phyloP scores from a whole-genome alignment of 352 stramenopile genomes.

The Nothophytophthora sp. region DNA sequence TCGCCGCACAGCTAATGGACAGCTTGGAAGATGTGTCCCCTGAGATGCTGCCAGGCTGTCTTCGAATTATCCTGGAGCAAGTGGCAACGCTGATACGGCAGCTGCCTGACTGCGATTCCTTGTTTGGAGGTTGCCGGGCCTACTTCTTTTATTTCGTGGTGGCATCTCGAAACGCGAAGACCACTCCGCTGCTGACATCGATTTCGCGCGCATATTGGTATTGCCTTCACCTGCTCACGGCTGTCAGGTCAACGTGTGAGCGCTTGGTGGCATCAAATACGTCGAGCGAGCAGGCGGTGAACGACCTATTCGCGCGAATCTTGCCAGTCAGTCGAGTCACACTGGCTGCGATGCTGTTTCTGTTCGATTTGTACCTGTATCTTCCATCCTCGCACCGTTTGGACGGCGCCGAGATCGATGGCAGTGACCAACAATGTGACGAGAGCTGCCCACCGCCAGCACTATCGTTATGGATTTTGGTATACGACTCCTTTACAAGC shows the following conservation, averaged over 20 bases:
- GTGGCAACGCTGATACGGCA: constrained; percentile 40
- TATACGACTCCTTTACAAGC: constrained; percentile 42
- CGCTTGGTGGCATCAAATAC: neutral
- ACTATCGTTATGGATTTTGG: constrained; percentile 62
- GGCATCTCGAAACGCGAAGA: constrained; percentile 35
- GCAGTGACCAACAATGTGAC: no score
- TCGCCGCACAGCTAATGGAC: constrained; percentile 21
- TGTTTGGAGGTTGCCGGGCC: constrained; percentile 47
- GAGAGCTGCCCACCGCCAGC: constrained; percentile 23
- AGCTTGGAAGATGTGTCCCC: constrained; percentile 13
- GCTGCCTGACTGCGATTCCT: constrained; percentile 57
- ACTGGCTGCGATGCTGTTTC: constrained; percentile 60
- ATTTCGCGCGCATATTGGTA: constrained; percentile 68
- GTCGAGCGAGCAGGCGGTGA: neutral
- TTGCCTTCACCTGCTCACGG: constrained; percentile 40
- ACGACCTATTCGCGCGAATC: constrained; percentile 10
- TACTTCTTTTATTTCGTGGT: constrained; percentile 82
- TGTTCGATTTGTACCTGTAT: constrained; percentile 74
- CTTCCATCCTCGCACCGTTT: constrained; percentile 63
- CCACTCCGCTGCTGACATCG: constrained; percentile 58
- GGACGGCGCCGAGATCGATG: neutral
- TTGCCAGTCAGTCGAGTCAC: constrained; percentile 46
- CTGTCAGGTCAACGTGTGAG: constrained; percentile 22
- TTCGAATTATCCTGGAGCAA: constrained; percentile 28
- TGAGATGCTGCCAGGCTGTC: constrained; percentile 1